Conservation (phyloP, 495 filamentous ascomycete genomes). For the Collariella sp. region DNA sequence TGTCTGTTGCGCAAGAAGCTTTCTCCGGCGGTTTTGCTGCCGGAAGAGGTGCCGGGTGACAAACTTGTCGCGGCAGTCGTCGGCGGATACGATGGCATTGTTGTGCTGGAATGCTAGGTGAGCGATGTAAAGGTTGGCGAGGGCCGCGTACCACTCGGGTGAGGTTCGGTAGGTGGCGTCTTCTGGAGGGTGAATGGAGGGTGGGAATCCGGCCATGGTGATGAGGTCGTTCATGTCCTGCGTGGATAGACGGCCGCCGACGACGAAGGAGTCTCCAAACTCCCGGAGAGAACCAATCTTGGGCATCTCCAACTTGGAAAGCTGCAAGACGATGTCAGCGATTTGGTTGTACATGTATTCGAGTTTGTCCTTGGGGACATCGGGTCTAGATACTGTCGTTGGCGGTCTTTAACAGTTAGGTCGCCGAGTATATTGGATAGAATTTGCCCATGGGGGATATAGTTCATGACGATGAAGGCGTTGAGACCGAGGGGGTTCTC, state of each 20-base stretch:
- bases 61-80: constrained; percentile 32
- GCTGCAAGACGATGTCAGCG: constrained; percentile 29
- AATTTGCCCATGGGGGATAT: constrained; percentile 27
- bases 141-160: constrained; percentile 32
- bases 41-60: constrained; percentile 31
- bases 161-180: constrained; percentile 23
- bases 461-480: constrained; percentile 44
- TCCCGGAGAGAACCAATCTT: constrained; percentile 33
- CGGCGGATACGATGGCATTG: constrained; percentile 26
- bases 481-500: constrained; percentile 28
- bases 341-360: constrained; percentile 28
- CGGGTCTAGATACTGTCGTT: constrained; percentile 23
- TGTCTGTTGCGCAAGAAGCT: constrained; percentile 6
- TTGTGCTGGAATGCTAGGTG: constrained; percentile 39
- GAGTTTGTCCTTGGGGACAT: constrained; percentile 25
- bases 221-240: constrained; percentile 25
- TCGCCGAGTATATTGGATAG: constrained; percentile 28
- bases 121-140: constrained; percentile 33
- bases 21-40: constrained; percentile 23
- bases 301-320: constrained; percentile 22
- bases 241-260: constrained; percentile 18
- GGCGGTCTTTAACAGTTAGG: constrained; percentile 9
- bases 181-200: constrained; percentile 12
- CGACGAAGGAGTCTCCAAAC: constrained; percentile 9
- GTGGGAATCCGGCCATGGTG: constrained; percentile 18